These are phyloP conservation scores for Trichoderma koningii DNA, from an alignment of 2,329 filamentous ascomycete genomes.

Conservation along the genomic window DNA sequence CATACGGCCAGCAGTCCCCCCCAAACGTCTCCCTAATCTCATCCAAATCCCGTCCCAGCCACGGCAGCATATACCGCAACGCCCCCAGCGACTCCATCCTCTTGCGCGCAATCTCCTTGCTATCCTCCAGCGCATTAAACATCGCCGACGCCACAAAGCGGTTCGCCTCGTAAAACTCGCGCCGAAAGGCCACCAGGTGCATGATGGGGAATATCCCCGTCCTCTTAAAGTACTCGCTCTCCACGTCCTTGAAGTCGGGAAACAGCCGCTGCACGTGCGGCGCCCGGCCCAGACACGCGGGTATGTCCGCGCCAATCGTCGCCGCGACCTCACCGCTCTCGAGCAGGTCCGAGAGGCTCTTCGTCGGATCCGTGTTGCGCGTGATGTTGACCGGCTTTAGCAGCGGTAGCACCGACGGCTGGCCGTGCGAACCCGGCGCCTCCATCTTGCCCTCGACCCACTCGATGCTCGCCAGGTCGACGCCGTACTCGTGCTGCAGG, in stretches of 20 bases:
- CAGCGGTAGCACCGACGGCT: constrained; percentile 12
- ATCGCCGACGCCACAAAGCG: constrained; percentile 14
- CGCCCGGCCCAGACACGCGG: constrained; percentile 3
- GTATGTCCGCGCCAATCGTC: constrained; percentile 16
- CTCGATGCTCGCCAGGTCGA: constrained; percentile 14
- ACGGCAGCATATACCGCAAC: constrained; percentile 20
- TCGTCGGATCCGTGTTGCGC: constrained; percentile 5
- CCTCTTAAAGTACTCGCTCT: constrained; percentile 17
- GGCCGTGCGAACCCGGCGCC: constrained; percentile 11
- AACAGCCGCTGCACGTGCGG: constrained; percentile 17
- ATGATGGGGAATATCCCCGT: constrained; percentile 20
- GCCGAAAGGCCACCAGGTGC: constrained; percentile 12
- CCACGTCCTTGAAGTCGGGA: constrained; percentile 18
- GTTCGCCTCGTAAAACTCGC: constrained; percentile 14
- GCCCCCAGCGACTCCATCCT: constrained; percentile 19
- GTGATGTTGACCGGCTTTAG: constrained; percentile 21
- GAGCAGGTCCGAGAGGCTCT: constrained; percentile 6
- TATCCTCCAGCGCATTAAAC: constrained; percentile 7
- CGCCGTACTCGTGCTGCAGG: constrained; percentile 9
- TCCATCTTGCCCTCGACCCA: constrained; percentile 25
- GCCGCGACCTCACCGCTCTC: constrained; percentile 11
- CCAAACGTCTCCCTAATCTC: constrained; percentile 21
- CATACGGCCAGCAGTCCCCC: constrained; percentile 21
- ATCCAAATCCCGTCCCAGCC: not conserved
- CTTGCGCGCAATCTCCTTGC: constrained; percentile 19